These are phyloP conservation scores for Ambrosia hybrid DNA, from an alignment of 140 eudicot genomes.

Conservation along the genomic window DNA sequence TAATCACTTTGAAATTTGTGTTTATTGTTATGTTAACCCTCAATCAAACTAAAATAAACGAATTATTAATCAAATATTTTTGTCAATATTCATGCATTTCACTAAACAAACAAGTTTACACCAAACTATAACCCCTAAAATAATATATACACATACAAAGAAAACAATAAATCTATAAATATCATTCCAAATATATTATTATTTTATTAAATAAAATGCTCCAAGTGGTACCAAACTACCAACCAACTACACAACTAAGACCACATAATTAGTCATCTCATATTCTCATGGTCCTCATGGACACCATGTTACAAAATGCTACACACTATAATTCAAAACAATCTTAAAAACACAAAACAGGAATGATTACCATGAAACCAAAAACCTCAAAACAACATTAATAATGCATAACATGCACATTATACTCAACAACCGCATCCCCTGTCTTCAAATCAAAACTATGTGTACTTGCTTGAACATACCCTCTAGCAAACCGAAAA, in stretches of 20 bases:
- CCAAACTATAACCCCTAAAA: background rate
- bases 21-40: no score
- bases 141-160: background rate
- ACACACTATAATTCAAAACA: background rate
- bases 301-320: background rate
- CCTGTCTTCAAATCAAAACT: slow-evolving; percentile 19
- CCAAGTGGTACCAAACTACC: no score
- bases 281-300: background rate
- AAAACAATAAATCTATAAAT: background rate
- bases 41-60: no score
- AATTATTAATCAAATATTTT: no score
- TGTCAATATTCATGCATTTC: no score
- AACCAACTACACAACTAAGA: background rate
- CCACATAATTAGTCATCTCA: no score
- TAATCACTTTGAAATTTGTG: no score
- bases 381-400: background rate
- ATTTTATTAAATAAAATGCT: background rate
- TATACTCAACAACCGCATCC: slow-evolving; percentile 31
- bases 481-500: slow-evolving; percentile 44
- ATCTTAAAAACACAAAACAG: background rate
- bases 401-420: slow-evolving; percentile 35
- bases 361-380: background rate
- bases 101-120: no score
- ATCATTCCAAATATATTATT: background rate
- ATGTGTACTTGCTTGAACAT: slow-evolving; percentile 37